Conservation (phyloP, 202 grass and related monocot species). For the Zizania palustris region DNA sequence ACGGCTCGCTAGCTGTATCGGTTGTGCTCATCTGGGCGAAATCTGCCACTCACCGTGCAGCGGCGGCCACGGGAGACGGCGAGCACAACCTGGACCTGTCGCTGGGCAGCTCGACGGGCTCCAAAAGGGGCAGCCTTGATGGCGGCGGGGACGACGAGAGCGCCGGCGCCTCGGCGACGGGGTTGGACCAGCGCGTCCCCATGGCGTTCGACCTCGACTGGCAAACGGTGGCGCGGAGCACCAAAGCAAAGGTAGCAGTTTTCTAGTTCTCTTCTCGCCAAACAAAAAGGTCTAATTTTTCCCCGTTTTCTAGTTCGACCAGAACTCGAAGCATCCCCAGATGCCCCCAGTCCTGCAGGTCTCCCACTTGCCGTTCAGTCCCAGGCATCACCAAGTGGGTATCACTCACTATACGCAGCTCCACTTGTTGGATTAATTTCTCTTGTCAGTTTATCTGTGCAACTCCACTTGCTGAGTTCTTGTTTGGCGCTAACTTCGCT, state of each 20-base stretch:
- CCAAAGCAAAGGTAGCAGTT: constrained; percentile 63
- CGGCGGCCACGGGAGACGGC: constrained; percentile 20
- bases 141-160: constrained; percentile 48
- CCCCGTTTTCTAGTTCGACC: constrained; percentile 54
- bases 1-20: background rate
- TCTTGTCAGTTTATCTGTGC: background rate
- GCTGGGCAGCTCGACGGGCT: constrained; percentile 67
- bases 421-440: background rate
- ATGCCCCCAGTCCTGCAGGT: constrained; percentile 46
- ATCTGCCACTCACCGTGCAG: background rate
- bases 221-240: constrained; percentile 58
- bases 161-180: constrained; percentile 29
- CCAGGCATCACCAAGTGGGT: constrained; percentile 66
- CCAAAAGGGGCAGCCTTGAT: constrained; percentile 55
- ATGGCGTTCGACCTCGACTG: constrained; percentile 64
- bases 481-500: constrained; percentile 16
- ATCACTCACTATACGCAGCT: background rate
- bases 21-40: background rate
- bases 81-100: constrained; percentile 84
- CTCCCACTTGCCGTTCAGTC: constrained; percentile 37
- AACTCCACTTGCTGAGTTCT: background rate
- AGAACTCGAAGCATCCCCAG: constrained; percentile 54
- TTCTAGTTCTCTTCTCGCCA: background rate
- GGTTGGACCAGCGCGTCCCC: constrained; percentile 59
- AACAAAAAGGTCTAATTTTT: background rate